These are phyloP conservation scores for Chaetomiaceae sp. DNA, from an alignment of 2,329 filamentous ascomycete species.

Conservation along the genomic window DNA sequence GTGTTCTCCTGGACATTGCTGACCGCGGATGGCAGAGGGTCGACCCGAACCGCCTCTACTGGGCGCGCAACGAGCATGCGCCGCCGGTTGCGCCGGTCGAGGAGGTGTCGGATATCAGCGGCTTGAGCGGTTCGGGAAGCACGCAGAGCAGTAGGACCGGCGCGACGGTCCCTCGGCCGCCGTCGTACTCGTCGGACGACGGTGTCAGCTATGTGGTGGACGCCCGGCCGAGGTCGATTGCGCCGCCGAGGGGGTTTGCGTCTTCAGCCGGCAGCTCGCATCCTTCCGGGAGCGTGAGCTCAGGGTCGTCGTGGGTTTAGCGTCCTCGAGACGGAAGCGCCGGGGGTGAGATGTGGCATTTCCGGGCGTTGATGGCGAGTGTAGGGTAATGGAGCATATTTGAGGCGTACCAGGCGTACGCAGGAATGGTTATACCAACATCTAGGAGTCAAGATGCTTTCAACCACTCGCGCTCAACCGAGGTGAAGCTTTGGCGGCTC, in stretches of 20 bases:
- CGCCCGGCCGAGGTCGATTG: slow-evolving; percentile 56
- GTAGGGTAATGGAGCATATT: too few relatives aligned
- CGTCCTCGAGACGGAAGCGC: not conserved
- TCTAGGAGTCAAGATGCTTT: not conserved
- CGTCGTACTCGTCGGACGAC: slow-evolving; percentile 72
- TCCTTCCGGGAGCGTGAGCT: slow-evolving; percentile 42
- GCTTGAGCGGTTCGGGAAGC: slow-evolving; percentile 24
- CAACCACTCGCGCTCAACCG: not conserved
- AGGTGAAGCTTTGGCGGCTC: not conserved
- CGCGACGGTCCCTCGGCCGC: slow-evolving; percentile 49
- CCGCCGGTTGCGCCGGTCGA: too few relatives aligned
- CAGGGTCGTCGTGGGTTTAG: not conserved
- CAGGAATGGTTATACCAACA: too few relatives aligned
- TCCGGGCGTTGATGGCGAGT: too few relatives aligned
- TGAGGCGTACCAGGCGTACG: slow-evolving; percentile 8
- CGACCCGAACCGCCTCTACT: slow-evolving; percentile 76
- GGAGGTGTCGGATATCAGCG: slow-evolving; percentile 23
- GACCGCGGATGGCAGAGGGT: slow-evolving; percentile 50
- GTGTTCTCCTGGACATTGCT: not conserved
- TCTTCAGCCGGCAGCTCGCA: slow-evolving; percentile 40
- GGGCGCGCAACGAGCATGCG: slow-evolving; percentile 60
- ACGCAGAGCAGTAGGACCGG: slow-evolving; percentile 22
- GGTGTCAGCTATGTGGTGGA: slow-evolving; percentile 69
- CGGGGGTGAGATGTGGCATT: not conserved
- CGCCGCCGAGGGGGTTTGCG: slow-evolving; percentile 37